Conservation (phyloP, 2,329 filamentous ascomycete species). For the Colletotrichum tabaci region DNA sequence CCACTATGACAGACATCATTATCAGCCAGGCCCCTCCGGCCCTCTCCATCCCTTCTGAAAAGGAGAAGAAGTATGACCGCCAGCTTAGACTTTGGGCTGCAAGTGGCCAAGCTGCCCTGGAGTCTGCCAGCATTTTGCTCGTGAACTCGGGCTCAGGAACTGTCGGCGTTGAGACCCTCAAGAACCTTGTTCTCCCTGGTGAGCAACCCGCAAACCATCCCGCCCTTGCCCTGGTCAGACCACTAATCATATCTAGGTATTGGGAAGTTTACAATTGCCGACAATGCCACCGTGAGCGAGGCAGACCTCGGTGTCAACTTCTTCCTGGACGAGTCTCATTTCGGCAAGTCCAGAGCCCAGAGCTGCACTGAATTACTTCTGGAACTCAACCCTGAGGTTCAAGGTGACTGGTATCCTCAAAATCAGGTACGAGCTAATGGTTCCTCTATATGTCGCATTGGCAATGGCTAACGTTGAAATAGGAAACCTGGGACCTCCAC, state of each 20-base stretch:
- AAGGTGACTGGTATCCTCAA: slow-evolving; percentile 78
- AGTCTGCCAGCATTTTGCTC: slow-evolving; percentile 91
- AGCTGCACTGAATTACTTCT: slow-evolving; percentile 82
- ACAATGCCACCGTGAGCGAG: slow-evolving; percentile 82
- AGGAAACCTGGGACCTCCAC: slow-evolving; percentile 55
- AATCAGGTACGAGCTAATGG: slow-evolving; percentile 54
- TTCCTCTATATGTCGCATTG: slow-evolving; percentile 43
- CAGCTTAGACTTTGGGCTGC: slow-evolving; percentile 97
- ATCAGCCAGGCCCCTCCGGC: slow-evolving; percentile 62
- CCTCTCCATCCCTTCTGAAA: slow-evolving; percentile 70
- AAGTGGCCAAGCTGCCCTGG: slow-evolving; percentile 89
- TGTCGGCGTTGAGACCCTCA: slow-evolving; percentile 90
- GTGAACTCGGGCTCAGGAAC: slow-evolving; percentile 91
- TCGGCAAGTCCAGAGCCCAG: slow-evolving; percentile 85
- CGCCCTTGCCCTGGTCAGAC: background rate
- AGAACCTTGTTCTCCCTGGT: slow-evolving; percentile 96
- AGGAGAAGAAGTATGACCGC: slow-evolving; percentile 89
- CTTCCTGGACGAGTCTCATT: slow-evolving; percentile 85
- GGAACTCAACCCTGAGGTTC: slow-evolving; percentile 94
- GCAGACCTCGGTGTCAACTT: slow-evolving; percentile 96
- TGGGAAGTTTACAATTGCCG: slow-evolving; percentile 91
- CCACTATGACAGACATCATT: slow-evolving; percentile 61
- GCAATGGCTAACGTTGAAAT: slow-evolving; percentile 11
- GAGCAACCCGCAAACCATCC: slow-evolving; percentile 42
- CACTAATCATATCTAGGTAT: slow-evolving; percentile 71